A percentile compares a stretch with the other conserved stretches of the same genome.
These are phyloP conservation scores for Tetracladium maxilliforme DNA, from an alignment of 2,329 filamentous ascomycete genomes.

Conservation along the genomic window DNA sequence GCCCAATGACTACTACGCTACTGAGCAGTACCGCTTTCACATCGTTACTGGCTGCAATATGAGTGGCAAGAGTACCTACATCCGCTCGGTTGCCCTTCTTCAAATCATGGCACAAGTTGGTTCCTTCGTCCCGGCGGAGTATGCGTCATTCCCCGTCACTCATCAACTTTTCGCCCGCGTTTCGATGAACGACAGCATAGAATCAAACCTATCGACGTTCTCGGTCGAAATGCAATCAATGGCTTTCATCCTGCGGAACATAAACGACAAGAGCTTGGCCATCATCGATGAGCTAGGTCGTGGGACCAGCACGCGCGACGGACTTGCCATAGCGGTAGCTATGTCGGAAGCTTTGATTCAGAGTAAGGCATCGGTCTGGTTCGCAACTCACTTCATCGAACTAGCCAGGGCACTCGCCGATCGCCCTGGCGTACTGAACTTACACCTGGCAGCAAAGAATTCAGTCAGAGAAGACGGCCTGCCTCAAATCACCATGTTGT, in stretches of 20 bases:
- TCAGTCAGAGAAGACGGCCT: constrained; percentile 29
- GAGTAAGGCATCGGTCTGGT: constrained; percentile 71
- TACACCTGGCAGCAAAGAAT: constrained; percentile 65
- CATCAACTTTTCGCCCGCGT: constrained; percentile 78
- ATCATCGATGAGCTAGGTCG: constrained; percentile 88
- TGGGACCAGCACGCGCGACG: constrained; percentile 80
- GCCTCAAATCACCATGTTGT: constrained; percentile 76
- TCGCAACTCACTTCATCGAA: constrained; percentile 84
- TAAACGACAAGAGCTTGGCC: constrained; percentile 60
- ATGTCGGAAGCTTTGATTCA: constrained; percentile 80
- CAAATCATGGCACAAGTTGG: constrained; percentile 91
- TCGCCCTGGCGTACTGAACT: constrained; percentile 63
- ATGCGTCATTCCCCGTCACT: constrained; percentile 67
- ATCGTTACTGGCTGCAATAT: constrained; percentile 96
- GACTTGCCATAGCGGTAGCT: constrained; percentile 75
- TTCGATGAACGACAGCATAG: constrained; percentile 75
- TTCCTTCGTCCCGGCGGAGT: constrained; percentile 75
- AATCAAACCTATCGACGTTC: constrained; percentile 87
- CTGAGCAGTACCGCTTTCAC: constrained; percentile 69
- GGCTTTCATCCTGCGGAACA: constrained; percentile 80
- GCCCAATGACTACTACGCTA: constrained; percentile 82
- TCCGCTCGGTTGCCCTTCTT: constrained; percentile 69
- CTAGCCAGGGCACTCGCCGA: constrained; percentile 49
- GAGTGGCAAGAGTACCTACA: constrained; percentile 96
- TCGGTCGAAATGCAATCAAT: constrained; percentile 92